Evolutionary conservation across 2,329 filamentous ascomycete genomes (phyloP).

Genomic region (Tolypocladium nubicola): DNA sequence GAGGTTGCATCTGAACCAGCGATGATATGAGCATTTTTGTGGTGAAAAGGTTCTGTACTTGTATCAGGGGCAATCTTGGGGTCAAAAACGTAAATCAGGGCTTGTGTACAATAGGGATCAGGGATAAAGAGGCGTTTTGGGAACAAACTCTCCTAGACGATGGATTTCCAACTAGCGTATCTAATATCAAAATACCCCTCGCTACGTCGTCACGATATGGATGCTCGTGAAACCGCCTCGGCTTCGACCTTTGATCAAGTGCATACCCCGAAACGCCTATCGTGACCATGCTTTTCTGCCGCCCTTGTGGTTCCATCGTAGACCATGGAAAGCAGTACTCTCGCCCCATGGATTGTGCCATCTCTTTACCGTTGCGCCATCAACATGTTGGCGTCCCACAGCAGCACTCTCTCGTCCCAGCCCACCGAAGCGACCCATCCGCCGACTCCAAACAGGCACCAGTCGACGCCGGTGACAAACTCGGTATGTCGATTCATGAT

Average conservation of each 20-base stretch:
- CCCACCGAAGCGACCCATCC: constrained; percentile 92
- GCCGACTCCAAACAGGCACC: constrained; percentile 91
- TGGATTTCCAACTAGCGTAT: not conserved
- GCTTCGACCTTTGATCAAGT: not conserved
- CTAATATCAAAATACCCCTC: not conserved
- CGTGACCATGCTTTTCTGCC: not conserved
- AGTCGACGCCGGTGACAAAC: constrained; percentile 92
- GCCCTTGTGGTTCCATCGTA: not conserved
- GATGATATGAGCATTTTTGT: not conserved
- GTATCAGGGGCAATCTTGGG: not conserved
- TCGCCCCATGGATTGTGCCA: not conserved
- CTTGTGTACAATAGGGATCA: not conserved
- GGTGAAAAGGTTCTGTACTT: not conserved
- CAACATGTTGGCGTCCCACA: constrained; percentile 74
- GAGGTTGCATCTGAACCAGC: not conserved
- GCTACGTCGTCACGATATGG: not conserved
- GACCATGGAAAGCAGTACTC: not conserved
- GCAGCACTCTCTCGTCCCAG: constrained; percentile 84
- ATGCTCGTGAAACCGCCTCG: not conserved
- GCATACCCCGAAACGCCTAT: not conserved
- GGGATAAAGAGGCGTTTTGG: not conserved
- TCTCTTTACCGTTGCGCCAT: constrained; percentile 15
- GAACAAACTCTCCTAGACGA: not conserved
- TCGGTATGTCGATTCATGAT: constrained; percentile 90
- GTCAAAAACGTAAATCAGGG: not conserved